phyloP scores from a whole-genome alignment of 2,329 filamentous ascomycete species.

The Botrytis medusae region DNA sequence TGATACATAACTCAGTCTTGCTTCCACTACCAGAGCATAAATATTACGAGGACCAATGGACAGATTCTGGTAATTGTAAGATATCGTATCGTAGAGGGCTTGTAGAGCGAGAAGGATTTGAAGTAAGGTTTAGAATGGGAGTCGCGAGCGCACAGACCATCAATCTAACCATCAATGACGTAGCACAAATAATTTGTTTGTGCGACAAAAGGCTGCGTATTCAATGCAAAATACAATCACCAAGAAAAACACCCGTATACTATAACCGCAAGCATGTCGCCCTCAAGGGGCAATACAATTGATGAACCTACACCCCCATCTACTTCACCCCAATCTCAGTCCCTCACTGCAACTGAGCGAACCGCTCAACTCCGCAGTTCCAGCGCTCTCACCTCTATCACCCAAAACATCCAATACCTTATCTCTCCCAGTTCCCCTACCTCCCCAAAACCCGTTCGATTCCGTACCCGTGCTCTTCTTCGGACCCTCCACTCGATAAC shows the following conservation, averaged over 20 bases:
- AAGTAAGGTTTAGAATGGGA: background rate
- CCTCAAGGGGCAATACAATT: constrained; percentile 25
- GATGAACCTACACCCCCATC: background rate
- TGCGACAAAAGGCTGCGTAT: background rate
- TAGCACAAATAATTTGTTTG: constrained; percentile 3
- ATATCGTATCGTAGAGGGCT: background rate
- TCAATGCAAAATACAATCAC: background rate
- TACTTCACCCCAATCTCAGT: background rate
- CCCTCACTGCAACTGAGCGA: constrained; percentile 30
- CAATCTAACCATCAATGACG: constrained; percentile 11
- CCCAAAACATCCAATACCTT: constrained; percentile 37
- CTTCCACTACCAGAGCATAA: background rate
- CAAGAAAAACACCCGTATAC: background rate
- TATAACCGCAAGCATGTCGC: constrained; percentile 26
- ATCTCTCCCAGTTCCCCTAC: constrained; percentile 32
- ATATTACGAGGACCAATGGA: background rate
- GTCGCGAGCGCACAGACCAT: constrained; percentile 8
- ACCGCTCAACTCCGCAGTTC: constrained; percentile 36
- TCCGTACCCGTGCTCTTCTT: constrained; percentile 39
- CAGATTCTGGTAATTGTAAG: background rate
- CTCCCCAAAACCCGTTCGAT: constrained; percentile 32
- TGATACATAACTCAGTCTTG: background rate
- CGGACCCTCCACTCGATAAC: constrained; percentile 36
- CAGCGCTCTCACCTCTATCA: constrained; percentile 33
- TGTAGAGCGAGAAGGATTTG: background rate